Base-by-base conservation (phyloP, 495 filamentous ascomycete species). In the Aspergillus panamensis region DNA sequence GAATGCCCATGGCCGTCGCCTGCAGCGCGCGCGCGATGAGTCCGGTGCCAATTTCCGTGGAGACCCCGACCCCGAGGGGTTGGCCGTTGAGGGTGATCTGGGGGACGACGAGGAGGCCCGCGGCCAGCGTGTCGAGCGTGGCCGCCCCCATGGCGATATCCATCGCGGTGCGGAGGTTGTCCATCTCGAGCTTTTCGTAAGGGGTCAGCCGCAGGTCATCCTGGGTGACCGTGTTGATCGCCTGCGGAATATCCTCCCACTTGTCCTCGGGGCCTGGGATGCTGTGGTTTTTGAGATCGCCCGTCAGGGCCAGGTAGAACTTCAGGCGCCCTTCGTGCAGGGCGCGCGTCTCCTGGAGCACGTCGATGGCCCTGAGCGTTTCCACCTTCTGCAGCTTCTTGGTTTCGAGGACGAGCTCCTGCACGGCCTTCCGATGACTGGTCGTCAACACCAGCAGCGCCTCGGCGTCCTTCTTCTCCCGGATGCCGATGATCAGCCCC, bases 401-500 rank as follows among this genome's bases (percentile, higher is more conserved):
- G 40, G 68, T 71, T 59, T 64, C 68, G 50, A 71, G 56, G 59
- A 63, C 66, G 32, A 71, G 58, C 12, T 12, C 6, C 14, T 51
- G 43, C 14, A 51, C 25, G 25, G 31, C 31, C 31, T 51, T 37
- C 1, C 31, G 25, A 0, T 51, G 49, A 1, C 31, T 6, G 9
- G 49, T 35, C 7, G 13, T 32, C 6, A 51, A 30, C 1, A 16
- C 31, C 2, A 35, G 2, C 21, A 66, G 53, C 13, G 56, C 64
- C 48, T 71, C 68, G 7, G 33, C 20, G 43, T 71, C 65, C 21
- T 48, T 54, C 56, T 62, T 66, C 50, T 70, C 69, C 16, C 51
- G 55, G 16, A 58, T 60, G 20, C 37, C 16, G 8, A 71, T 32
- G 29, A 68, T 50, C 14, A 35, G 14, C 3, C 4, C 52, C 8